Evolutionary conservation across 352 stramenopile genomes (phyloP).

Genomic region (Globisporangium barbulae): DNA sequence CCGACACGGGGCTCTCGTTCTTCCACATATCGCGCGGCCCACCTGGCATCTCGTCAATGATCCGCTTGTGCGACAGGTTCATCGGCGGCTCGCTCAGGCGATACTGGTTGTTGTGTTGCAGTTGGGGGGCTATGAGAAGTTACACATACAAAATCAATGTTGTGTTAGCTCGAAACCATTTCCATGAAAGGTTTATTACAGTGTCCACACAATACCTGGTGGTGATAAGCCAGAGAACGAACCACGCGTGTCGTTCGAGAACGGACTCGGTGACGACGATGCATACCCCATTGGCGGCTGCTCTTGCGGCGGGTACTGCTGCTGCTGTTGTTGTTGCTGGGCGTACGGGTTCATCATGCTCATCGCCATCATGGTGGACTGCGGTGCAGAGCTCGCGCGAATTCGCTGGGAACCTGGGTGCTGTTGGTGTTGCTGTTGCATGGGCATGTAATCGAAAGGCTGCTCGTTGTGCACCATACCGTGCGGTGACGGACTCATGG

Average conservation of each 20-base stretch:
- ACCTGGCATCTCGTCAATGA: conserved; percentile 49
- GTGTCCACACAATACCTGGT: conserved; percentile 14
- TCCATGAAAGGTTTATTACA: not conserved
- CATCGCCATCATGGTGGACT: conserved; percentile 12
- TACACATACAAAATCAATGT: not conserved
- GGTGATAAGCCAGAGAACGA: conserved; percentile 12
- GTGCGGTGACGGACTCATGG: conserved; percentile 13
- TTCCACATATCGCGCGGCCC: conserved; percentile 57
- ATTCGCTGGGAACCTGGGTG: not conserved
- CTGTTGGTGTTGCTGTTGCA: conserved; percentile 31
- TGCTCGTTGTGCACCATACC: conserved; percentile 26
- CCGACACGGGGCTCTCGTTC: conserved; percentile 60
- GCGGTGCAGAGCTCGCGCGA: conserved; percentile 9
- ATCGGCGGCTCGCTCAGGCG: conserved; percentile 33
- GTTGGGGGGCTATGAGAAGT: conserved; percentile 18
- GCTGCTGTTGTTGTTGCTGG: conserved; percentile 5
- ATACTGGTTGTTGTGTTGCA: conserved; percentile 25
- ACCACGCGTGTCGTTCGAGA: conserved; percentile 11
- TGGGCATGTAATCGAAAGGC: conserved; percentile 45
- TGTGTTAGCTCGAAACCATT: not conserved
- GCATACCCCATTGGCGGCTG: conserved; percentile 10
- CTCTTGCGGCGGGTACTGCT: conserved; percentile 13
- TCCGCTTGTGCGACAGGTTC: conserved; percentile 52
- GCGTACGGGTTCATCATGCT: conserved; percentile 25
- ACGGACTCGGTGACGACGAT: conserved; percentile 1